Conservation (phyloP, 345 rosid genomes). For the Barbarea vulgaris region DNA sequence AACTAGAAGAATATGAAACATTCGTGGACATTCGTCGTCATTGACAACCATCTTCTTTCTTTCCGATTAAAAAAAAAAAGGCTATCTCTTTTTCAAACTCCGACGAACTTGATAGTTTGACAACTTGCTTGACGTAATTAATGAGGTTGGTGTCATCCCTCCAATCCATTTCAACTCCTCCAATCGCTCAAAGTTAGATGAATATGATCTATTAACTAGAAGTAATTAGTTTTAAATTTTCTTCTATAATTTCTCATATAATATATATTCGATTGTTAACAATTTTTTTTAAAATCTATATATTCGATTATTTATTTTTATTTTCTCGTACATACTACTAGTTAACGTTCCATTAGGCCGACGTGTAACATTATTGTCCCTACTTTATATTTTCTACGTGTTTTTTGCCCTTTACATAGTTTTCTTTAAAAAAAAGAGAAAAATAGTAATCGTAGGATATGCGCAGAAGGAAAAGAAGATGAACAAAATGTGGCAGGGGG, state of each 20-base stretch:
- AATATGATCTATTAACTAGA: not conserved
- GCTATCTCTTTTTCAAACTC: no score
- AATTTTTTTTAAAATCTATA: no score
- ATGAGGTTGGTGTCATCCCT: not conserved
- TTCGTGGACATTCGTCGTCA: no score
- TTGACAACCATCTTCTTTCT: no score
- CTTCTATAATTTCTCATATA: not conserved
- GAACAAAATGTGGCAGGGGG: constrained; percentile 13
- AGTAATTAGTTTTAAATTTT: not conserved
- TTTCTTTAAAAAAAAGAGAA: not conserved
- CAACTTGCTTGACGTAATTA: no score
- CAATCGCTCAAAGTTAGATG: not conserved
- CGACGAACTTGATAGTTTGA: no score
- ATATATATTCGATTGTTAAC: not conserved
- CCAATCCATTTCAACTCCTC: not conserved
- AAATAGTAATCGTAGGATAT: not conserved
- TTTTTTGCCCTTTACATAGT: not conserved
- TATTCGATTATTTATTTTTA: no score
- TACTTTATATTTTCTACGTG: not conserved
- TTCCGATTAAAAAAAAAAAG: no score
- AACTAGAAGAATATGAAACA: no score
- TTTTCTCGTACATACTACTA: not conserved
- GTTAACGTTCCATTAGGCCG: not conserved
- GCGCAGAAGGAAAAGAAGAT: not conserved
- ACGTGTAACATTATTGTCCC: not conserved